Conservation (phyloP, 1,284 basidiomycete genomes). For the Cryptococcus wingfieldii region DNA sequence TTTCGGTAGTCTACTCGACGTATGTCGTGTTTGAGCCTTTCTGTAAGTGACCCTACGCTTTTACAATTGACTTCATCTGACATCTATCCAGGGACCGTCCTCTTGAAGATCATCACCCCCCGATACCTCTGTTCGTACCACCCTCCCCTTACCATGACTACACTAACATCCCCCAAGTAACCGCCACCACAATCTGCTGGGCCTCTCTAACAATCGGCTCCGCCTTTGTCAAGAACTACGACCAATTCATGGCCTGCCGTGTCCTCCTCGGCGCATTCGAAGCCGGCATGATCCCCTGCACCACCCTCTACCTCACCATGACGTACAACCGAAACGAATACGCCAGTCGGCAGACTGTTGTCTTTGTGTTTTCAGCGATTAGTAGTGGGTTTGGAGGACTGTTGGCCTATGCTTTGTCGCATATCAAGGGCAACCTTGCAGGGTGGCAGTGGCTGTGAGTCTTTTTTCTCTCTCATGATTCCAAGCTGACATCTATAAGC, state of each 20-base stretch:
- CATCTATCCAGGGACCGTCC: slow-evolving; percentile 13
- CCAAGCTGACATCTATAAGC: background rate
- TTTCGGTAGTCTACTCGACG: slow-evolving; percentile 28
- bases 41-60: slow-evolving; percentile 4
- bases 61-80: background rate
- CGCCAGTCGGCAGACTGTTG: slow-evolving; percentile 5
- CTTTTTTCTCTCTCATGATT: background rate
- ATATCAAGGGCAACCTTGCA: slow-evolving; percentile 12
- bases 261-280: slow-evolving; percentile 34
- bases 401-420: slow-evolving; percentile 26
- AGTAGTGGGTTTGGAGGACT: slow-evolving; percentile 23
- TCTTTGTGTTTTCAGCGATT: slow-evolving; percentile 6
- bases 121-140: slow-evolving; percentile 18
- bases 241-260: slow-evolving; percentile 18
- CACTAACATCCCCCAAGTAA: slow-evolving; percentile 8
- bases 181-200: slow-evolving; percentile 21
- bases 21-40: slow-evolving; percentile 33
- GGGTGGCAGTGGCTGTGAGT: slow-evolving; percentile 9
- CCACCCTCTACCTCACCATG: slow-evolving; percentile 18
- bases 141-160: background rate
- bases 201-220: slow-evolving; percentile 17
- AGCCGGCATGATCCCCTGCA: slow-evolving; percentile 27
- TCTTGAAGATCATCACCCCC: slow-evolving; percentile 30
- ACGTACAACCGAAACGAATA: slow-evolving; percentile 10
- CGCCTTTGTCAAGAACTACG: slow-evolving; percentile 21